A percentile compares a stretch with the other conserved stretches of the same genome.
phyloP scores from a whole-genome alignment of 176 grass and related monocot genomes.

The Lolium rigidum region DNA sequence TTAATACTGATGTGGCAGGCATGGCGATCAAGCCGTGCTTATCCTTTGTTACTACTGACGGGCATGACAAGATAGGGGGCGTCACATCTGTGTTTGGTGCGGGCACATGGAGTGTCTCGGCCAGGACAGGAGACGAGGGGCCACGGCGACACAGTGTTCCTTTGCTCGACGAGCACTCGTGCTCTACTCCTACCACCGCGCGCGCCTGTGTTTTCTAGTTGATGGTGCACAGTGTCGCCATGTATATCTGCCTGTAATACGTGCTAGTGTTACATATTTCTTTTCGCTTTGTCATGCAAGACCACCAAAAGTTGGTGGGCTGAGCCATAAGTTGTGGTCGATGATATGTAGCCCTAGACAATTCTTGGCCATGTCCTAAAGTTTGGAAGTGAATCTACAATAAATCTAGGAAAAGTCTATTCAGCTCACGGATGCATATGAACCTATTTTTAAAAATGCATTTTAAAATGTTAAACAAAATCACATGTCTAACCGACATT shows the following conservation, averaged over 20 bases:
- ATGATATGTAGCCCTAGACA: too few relatives aligned
- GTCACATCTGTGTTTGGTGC: constrained; percentile 55
- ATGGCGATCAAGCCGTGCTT: constrained; percentile 24
- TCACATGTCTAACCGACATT: too few relatives aligned
- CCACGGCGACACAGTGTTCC: constrained; percentile 17
- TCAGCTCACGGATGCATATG: too few relatives aligned
- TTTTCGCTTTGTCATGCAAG: neutral
- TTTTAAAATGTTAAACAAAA: too few relatives aligned
- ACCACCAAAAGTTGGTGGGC: too few relatives aligned
- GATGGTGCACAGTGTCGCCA: neutral
- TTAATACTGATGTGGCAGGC: neutral
- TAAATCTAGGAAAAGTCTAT: too few relatives aligned
- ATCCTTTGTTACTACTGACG: neutral
- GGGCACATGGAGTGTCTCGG: constrained; percentile 57
- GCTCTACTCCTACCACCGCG: neutral
- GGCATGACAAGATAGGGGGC: constrained; percentile 20
- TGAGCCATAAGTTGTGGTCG: too few relatives aligned
- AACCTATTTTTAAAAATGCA: too few relatives aligned
- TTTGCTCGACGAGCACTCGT: constrained; percentile 22
- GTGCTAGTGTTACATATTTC: neutral
- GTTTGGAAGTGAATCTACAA: too few relatives aligned
- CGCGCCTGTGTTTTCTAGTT: neutral
- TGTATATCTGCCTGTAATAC: too few relatives aligned
- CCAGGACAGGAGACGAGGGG: neutral
- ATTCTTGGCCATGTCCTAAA: too few relatives aligned